Percentiles rank a stretch among this genome's conserved stretches.
Evolutionary conservation across 805 yeast species (phyloP).

Genomic region (Saturnispora sanitii): DNA sequence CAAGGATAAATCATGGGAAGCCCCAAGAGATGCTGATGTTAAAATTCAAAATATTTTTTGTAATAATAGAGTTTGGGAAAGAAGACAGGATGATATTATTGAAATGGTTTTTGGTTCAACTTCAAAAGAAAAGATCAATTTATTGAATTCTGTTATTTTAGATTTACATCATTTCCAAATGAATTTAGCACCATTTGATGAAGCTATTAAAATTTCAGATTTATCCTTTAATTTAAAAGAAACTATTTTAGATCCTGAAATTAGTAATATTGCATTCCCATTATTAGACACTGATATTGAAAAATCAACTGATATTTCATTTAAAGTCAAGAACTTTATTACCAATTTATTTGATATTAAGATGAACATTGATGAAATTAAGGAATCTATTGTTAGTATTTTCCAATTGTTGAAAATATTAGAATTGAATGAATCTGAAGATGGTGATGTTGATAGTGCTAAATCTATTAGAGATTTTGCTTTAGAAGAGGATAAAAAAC

Average conservation of each 20-base stretch:
- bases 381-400: constrained; percentile 3
- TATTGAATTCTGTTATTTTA: constrained; percentile 8
- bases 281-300: constrained; percentile 14
- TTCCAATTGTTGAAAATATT: constrained; percentile 4
- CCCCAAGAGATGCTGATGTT: constrained; percentile 43
- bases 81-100: constrained; percentile 48
- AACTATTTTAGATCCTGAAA: constrained; percentile 8
- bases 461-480: constrained; percentile 4
- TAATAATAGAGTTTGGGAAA: constrained; percentile 90
- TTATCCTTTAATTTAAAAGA: constrained; percentile 13
- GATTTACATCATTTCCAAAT: constrained; percentile 13
- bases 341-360: constrained; percentile 12
- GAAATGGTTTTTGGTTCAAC: constrained; percentile 35
- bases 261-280: constrained; percentile 13
- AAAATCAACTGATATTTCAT: constrained; percentile 15
- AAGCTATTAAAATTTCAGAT: constrained; percentile 13
- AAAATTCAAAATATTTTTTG: constrained; percentile 52
- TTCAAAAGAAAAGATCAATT: constrained; percentile 5
- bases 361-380: background rate
- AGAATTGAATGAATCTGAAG: background rate
- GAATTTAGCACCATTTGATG: constrained; percentile 17
- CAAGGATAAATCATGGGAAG: constrained; percentile 28
- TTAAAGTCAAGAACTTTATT: constrained; percentile 14
- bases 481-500: constrained; percentile 6
- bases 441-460: constrained; percentile 9